Base-by-base conservation (phyloP, 176 grass and related monocot species). In the Chrysopogon serrulatus region DNA sequence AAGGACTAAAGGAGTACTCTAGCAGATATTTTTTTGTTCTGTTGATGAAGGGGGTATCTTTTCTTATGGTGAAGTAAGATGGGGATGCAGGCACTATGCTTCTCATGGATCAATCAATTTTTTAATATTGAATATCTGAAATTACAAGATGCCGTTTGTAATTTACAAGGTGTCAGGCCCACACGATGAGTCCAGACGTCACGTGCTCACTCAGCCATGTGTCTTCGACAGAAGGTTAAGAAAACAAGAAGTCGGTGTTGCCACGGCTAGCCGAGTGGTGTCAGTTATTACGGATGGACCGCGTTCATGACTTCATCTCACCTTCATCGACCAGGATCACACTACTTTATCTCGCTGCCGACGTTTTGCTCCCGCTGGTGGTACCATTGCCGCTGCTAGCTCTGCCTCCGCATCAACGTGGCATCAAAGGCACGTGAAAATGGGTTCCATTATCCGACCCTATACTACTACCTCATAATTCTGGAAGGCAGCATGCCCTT, bases 381-480 rank as follows among this genome's bases (percentile, higher is more conserved):
- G 42, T 39, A 74, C 5, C 59, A 65, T 31, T n/a, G 26, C 41
- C 71, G 2, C 44, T 43, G 59, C 26, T 54, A 49, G 33, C 59
- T 42, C 49, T 31, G 41, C 17, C 59, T 42, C 49, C 18, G 53
- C 17, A 71, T 61, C 73, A n/a, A 62, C 31, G 73, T 37, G 53
- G 66, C 73, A 78, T 8, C 64, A 18, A 43, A 70, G 43, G 71
- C 72, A 87, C 59, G 63, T 87, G 64, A 31, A 61, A 44, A 19
- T 11, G 2, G 48, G 62, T 56, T 57, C 26, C 59, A 79, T 15
- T 57, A 81, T 34, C 35, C 67, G 1, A 45, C 21, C 62, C 27
- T 13, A 31, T 13, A 31, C n/a, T 10, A 0, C 15, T 2, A 23
- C n/a, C 10, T 8, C 79, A 19, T 45, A 37, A 65, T 33, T 81